phyloP scores from a whole-genome alignment of 805 yeast genomes.

The Barnettozyma californica region DNA sequence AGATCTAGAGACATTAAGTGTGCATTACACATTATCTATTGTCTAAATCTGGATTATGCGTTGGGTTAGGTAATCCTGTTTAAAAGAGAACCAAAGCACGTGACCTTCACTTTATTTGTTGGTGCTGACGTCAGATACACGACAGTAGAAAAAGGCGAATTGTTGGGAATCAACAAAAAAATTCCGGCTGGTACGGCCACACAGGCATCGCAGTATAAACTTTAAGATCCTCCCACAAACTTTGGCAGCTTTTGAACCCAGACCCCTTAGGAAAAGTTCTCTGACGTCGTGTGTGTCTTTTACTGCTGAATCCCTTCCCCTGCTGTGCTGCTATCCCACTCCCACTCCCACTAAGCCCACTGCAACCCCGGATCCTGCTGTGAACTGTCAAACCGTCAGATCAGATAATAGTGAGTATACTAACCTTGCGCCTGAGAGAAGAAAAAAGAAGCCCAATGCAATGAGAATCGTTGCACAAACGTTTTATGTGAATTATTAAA shows the following conservation, averaged over 20 bases:
- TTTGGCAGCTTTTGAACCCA: not conserved
- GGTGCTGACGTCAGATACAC: conserved; percentile 3
- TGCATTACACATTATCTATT: too few relatives aligned
- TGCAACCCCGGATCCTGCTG: conserved; percentile 1
- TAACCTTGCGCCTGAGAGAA: not conserved
- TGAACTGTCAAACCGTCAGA: conserved; percentile 2
- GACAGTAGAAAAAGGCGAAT: not conserved
- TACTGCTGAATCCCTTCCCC: not conserved
- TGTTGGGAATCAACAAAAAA: conserved; percentile 13
- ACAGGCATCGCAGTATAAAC: conserved; percentile 1
- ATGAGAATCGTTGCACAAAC: not conserved
- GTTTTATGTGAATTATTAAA: not conserved
- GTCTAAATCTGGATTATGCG: too few relatives aligned
- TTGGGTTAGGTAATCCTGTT: not conserved
- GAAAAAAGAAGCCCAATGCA: not conserved
- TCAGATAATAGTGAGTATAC: conserved; percentile 3
- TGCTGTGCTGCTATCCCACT: not conserved
- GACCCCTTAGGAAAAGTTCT: not conserved
- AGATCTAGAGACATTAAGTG: too few relatives aligned
- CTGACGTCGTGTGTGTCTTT: not conserved
- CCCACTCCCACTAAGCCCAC: conserved; percentile 2
- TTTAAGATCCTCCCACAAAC: not conserved
- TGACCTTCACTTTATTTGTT: not conserved
- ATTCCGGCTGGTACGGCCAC: conserved; percentile 1
- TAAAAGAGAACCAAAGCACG: not conserved